Evolutionary conservation across 768 basidiomycete genomes (phyloP), one percentile per base, ranked within the genome.

Genomic region (Tricholoma furcatifolium): DNA sequence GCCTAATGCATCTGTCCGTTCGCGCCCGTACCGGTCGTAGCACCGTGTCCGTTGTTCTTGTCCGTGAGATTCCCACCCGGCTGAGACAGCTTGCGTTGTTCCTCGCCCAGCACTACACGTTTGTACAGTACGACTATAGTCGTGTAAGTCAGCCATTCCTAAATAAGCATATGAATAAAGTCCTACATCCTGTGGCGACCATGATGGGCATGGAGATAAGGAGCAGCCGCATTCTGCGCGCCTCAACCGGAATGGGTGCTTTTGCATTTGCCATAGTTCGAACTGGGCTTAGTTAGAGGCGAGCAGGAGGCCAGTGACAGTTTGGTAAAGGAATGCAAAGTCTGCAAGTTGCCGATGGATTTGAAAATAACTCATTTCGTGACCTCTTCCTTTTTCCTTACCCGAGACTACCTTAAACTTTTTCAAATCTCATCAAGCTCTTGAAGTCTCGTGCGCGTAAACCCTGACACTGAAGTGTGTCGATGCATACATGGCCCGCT

Each of bases 141-240:
- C 36, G 18, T 20, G 46, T 21, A 23, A 20, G 8, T 35, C n/a
- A 47, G 15, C 14, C 12, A 38, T 15, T 3, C 3, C 36, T n/a
- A n/a, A n/a, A 18, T 30, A 9, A 46, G 4, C 17, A 32, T 5
- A 12, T 46, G 20, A 44, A 15, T 44, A 14, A 14, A 21, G 32
- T 31, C 82, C 54, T 51, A 89, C 87, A 77, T 44, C 83, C 79
- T 11, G 81, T 81, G 5, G 79, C 85, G 23, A 76, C 82, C 45
- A 88, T 82, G 40, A 89, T 76, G 3, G 87, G 87, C 11, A 83
- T 57, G 0, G 85, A 75, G 36, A 85, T 71, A 39, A 89, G 83
- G 53, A 89, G 78, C 23, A 75, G 79, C 17, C 73, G 70, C 59
- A 74, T 62, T 38, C 74, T 67, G 31, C 72, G 72, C 4, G 72